Percentiles rank a stretch among this genome's conserved stretches.
Conservation (phyloP, 805 yeast species). For the Wilhelminamyces savonicus region DNA sequence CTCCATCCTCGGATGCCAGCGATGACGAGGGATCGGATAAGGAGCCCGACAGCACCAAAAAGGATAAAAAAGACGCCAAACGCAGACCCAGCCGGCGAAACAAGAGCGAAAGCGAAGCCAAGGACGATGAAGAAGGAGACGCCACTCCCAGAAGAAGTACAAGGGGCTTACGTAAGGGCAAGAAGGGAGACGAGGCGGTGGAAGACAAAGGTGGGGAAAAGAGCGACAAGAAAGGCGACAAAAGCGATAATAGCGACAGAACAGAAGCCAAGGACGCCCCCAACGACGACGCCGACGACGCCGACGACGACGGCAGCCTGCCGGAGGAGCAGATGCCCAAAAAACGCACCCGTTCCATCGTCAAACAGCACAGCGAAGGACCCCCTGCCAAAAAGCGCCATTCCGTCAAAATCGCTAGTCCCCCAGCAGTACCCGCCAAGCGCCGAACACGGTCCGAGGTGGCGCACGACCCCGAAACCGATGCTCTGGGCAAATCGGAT, state of each 20-base stretch:
- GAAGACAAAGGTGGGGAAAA: conserved; percentile 5
- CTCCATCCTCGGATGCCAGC: conserved; percentile 21
- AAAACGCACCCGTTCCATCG: no score
- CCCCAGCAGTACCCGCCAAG: no score
- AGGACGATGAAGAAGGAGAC: conserved; percentile 6
- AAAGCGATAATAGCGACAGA: neutral
- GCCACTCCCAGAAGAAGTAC: conserved; percentile 6
- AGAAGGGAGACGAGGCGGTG: conserved; percentile 8
- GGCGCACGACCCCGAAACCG: no score
- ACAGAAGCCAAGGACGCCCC: neutral
- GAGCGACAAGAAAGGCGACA: neutral
- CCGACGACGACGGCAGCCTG: conserved; percentile 1
- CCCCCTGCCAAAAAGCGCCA: no score
- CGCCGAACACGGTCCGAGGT: no score
- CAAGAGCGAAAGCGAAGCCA: conserved; percentile 1
- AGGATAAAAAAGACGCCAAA: conserved; percentile 1
- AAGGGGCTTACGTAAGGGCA: conserved; percentile 7
- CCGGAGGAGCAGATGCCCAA: no score
- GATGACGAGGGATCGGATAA: conserved; percentile 5
- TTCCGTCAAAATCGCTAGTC: no score
- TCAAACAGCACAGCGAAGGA: no score
- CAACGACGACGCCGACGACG: conserved; percentile 4
- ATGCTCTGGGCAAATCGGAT: no score
- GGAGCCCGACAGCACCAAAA: neutral
- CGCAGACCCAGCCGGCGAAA: conserved; percentile 1